A percentile compares a stretch with the other conserved stretches of the same genome.
Evolutionary conservation across 768 basidiomycete genomes (phyloP).

Genomic region (Russula olivacea): DNA sequence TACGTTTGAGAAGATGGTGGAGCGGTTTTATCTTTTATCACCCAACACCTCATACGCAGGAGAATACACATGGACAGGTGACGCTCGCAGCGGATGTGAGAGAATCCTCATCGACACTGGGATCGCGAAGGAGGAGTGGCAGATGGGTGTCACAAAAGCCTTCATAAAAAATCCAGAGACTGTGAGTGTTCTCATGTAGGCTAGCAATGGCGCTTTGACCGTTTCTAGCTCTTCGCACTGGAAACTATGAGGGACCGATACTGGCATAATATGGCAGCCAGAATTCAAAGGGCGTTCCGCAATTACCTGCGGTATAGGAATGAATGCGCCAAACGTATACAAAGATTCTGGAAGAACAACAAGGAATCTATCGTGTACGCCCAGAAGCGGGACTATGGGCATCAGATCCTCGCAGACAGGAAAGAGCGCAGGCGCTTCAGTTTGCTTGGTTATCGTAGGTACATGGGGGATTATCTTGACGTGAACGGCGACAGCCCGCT

Average conservation of each 20-base stretch:
- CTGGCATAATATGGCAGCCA: conserved; percentile 99
- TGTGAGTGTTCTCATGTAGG: conserved; percentile 39
- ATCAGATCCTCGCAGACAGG: conserved; percentile 81
- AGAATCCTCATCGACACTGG: conserved; percentile 92
- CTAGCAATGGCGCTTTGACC: conserved; percentile 4
- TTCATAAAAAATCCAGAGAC: conserved; percentile 99
- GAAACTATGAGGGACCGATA: conserved; percentile 99
- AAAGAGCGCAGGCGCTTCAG: conserved; percentile 94
- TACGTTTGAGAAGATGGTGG: conserved; percentile 98
- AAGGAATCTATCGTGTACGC: conserved; percentile 89
- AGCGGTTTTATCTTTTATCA: conserved; percentile 94
- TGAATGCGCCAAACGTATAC: conserved; percentile 91
- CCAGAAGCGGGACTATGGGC: conserved; percentile 89
- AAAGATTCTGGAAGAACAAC: conserved; percentile 98
- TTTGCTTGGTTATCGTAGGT: conserved; percentile 88
- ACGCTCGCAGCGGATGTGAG: conserved; percentile 85
- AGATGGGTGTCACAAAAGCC: conserved; percentile 97
- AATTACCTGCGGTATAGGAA: conserved; percentile 95
- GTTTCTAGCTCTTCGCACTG: conserved; percentile 79
- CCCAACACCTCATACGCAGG: conserved; percentile 96
- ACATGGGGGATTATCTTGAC: conserved; percentile 94
- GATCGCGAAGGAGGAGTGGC: conserved; percentile 96
- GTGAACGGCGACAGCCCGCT: conserved; percentile 75
- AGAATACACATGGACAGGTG: conserved; percentile 95
- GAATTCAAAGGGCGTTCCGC: conserved; percentile 94